Percentiles rank a stretch among this genome's conserved stretches.
phyloP scores from a whole-genome alignment of 306 rosid genomes.

The Lithocarpus polystachyus region DNA sequence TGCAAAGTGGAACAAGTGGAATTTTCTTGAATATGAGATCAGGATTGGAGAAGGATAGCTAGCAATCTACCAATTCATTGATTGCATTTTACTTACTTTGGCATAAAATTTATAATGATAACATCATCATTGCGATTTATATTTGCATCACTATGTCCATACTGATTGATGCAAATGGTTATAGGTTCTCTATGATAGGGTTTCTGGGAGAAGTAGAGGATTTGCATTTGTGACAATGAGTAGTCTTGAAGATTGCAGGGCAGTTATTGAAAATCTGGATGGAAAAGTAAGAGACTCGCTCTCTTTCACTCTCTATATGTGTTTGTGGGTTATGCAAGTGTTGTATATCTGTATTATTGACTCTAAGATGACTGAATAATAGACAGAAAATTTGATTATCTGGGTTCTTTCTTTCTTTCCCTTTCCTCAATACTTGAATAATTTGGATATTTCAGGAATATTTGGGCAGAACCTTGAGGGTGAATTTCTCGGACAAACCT shows the following conservation, averaged over 20 bases:
- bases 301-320: background rate
- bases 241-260: slow-evolving; percentile 64
- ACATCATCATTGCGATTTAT: slow-evolving; percentile 1
- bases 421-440: background rate
- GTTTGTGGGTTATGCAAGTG: background rate
- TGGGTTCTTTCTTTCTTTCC: background rate
- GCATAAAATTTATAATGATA: background rate
- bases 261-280: slow-evolving; percentile 70
- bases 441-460: slow-evolving; percentile 54
- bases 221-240: slow-evolving; percentile 98
- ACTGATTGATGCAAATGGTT: slow-evolving; percentile 16
- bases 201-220: slow-evolving; percentile 86
- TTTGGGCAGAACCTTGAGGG: slow-evolving; percentile 80
- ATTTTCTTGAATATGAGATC: background rate
- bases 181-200: slow-evolving; percentile 82
- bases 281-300: slow-evolving; percentile 61
- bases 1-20: background rate
- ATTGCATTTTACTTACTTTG: background rate
- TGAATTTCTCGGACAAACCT: slow-evolving; percentile 84
- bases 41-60: background rate
- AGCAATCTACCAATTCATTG: background rate
- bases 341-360: background rate
- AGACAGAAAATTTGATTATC: background rate
- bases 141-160: background rate
- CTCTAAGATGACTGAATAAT: background rate